phyloP scores from a whole-genome alignment of 495 filamentous ascomycete genomes.

The Aspergillus biplanus region DNA sequence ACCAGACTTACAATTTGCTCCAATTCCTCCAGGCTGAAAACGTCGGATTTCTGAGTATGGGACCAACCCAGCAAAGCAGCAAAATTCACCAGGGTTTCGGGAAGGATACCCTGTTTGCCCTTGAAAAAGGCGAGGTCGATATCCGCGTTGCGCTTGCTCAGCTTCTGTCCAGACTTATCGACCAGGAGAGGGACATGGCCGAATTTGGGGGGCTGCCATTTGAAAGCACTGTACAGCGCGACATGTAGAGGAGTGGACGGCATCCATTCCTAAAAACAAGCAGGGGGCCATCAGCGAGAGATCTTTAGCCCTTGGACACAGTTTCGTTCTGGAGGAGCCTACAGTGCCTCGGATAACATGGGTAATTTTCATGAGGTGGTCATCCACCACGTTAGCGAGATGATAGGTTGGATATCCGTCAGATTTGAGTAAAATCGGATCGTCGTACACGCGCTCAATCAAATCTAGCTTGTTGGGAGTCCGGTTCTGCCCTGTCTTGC shows the following conservation, averaged over 20 bases:
- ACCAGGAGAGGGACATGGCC: constrained; percentile 88
- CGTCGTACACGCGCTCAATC: constrained; percentile 61
- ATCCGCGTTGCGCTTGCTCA: constrained; percentile 83
- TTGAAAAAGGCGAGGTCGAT: constrained; percentile 71
- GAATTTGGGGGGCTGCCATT: constrained; percentile 81
- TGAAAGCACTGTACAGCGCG: constrained; percentile 83
- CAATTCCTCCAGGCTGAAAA: constrained; percentile 72
- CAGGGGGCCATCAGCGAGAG: neutral
- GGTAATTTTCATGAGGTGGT: constrained; percentile 91
- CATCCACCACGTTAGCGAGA: constrained; percentile 95
- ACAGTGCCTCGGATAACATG: constrained; percentile 90
- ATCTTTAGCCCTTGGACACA: too few species aligned
- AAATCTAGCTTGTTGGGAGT: constrained; percentile 47
- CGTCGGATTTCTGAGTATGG: constrained; percentile 63
- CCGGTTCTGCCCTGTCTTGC: constrained; percentile 55
- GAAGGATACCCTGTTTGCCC: constrained; percentile 66
- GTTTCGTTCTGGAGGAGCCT: constrained; percentile 30
- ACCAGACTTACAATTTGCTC: constrained; percentile 60
- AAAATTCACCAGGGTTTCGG: constrained; percentile 80
- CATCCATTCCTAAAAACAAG: constrained; percentile 77
- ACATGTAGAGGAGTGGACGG: constrained; percentile 89
- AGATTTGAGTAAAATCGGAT: constrained; percentile 84
- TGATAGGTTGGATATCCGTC: constrained; percentile 96
- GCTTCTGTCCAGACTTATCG: constrained; percentile 74
- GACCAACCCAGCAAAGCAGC: constrained; percentile 86